These are phyloP conservation scores for Candida qinlingensis DNA, from an alignment of 805 yeast genomes.

Conservation along the genomic window DNA sequence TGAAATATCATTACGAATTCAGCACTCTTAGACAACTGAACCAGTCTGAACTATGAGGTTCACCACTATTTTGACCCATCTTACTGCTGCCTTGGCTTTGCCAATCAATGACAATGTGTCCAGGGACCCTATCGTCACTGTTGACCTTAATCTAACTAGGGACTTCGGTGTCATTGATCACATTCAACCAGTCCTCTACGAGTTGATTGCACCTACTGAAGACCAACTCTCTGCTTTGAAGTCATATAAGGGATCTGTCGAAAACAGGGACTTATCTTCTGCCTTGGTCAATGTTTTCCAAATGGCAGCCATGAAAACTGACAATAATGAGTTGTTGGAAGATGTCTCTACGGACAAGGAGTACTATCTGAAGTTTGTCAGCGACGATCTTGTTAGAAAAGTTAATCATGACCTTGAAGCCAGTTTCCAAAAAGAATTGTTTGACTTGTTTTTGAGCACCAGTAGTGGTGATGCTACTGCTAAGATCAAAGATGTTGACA, in stretches of 20 bases:
- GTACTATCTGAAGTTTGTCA: conserved; percentile 1
- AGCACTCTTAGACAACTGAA: too few relatives aligned
- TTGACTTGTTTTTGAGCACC: not conserved
- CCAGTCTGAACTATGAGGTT: not conserved
- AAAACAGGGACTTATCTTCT: not conserved
- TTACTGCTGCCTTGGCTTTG: not conserved
- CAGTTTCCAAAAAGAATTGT: not conserved
- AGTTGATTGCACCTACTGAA: not conserved
- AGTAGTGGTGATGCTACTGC: too few relatives aligned
- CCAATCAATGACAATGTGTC: not conserved
- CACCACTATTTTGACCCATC: not conserved
- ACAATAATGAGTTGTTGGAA: not conserved
- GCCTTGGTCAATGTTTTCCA: conserved; percentile 1
- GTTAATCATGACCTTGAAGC: not conserved
- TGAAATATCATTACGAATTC: too few relatives aligned
- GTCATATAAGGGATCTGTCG: not conserved
- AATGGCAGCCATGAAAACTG: conserved; percentile 4
- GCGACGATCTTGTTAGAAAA: not conserved
- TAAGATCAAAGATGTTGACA: too few relatives aligned
- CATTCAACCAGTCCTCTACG: conserved; percentile 2
- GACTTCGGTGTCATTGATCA: not conserved
- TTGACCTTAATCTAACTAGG: not conserved
- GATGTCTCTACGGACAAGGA: not conserved
- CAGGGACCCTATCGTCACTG: not conserved
- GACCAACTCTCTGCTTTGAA: not conserved